Evolutionary conservation across 306 rosid species (phyloP).

Genomic region (Luffa aegyptiaca): DNA sequence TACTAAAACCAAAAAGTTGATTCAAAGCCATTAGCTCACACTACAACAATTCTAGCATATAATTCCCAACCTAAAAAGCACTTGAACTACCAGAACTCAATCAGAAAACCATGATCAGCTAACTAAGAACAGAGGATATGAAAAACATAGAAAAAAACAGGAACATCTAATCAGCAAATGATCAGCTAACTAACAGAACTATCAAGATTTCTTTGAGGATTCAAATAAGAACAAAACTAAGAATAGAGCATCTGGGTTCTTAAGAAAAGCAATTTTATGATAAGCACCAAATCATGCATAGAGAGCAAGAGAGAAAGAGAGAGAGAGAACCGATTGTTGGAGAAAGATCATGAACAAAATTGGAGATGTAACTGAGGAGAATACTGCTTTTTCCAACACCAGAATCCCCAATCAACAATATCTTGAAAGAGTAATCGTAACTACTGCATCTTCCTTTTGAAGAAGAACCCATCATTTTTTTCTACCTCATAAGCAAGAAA

Average conservation of each 20-base stretch:
- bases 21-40: background rate
- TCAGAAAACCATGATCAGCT: background rate
- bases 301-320: background rate
- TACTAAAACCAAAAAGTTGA: background rate
- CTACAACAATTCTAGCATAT: background rate
- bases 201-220: background rate
- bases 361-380: conserved; percentile 74
- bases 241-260: background rate
- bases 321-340: conserved; percentile 66
- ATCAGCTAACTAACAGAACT: background rate
- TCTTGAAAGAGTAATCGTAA: conserved; percentile 83
- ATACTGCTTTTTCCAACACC: conserved; percentile 97
- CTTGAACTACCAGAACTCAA: background rate
- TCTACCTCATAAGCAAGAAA: background rate
- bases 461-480: conserved; percentile 45
- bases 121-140: background rate
- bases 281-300: background rate
- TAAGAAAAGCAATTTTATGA: background rate
- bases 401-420: conserved; percentile 82
- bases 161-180: background rate
- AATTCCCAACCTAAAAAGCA: background rate
- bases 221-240: background rate
- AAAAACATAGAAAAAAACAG: background rate
- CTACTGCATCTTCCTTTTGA: conserved; percentile 36
- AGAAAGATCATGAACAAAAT: conserved; percentile 49